Conservation (phyloP, 2,329 filamentous ascomycete species). For the Colletotrichum spaethianum region DNA sequence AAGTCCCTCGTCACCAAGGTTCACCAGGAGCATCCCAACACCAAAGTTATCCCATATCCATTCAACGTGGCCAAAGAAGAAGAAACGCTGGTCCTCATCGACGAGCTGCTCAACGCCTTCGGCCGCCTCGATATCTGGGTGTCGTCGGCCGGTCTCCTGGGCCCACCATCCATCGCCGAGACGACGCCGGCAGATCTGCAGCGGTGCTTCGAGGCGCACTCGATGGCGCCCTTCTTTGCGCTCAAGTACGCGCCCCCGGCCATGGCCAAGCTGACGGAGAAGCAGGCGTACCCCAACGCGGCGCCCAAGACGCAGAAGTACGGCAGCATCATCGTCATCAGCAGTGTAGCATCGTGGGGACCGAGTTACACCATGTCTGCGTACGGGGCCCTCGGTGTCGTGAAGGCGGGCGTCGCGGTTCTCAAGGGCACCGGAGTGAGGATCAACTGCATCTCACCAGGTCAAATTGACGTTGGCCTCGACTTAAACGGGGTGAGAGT, state of each 20-base stretch:
- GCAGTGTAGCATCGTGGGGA: constrained; percentile 71
- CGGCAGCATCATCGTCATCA: constrained; percentile 74
- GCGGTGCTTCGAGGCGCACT: constrained; percentile 72
- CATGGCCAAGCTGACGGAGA: constrained; percentile 71
- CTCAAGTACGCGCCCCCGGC: constrained; percentile 75
- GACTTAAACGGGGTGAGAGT: constrained; percentile 58
- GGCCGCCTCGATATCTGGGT: constrained; percentile 74
- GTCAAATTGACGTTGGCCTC: constrained; percentile 57
- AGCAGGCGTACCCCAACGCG: constrained; percentile 71
- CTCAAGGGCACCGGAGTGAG: constrained; percentile 71
- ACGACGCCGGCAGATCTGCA: constrained; percentile 70
- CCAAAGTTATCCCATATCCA: constrained; percentile 73
- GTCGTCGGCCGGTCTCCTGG: constrained; percentile 69
- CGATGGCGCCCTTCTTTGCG: constrained; percentile 74
- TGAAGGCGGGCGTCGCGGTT: constrained; percentile 69
- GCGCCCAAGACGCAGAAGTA: constrained; percentile 73
- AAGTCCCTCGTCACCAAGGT: constrained; percentile 57
- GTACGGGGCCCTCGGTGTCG: constrained; percentile 73
- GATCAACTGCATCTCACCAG: constrained; percentile 67
- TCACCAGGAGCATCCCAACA: constrained; percentile 63
- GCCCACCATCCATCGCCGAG: constrained; percentile 68
- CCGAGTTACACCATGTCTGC: constrained; percentile 73
- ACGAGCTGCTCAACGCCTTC: constrained; percentile 74
- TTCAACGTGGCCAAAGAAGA: constrained; percentile 72
- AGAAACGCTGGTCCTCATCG: constrained; percentile 72